phyloP scores from a whole-genome alignment of 1,284 basidiomycete species.

The Cystobasidium slooffiae region DNA sequence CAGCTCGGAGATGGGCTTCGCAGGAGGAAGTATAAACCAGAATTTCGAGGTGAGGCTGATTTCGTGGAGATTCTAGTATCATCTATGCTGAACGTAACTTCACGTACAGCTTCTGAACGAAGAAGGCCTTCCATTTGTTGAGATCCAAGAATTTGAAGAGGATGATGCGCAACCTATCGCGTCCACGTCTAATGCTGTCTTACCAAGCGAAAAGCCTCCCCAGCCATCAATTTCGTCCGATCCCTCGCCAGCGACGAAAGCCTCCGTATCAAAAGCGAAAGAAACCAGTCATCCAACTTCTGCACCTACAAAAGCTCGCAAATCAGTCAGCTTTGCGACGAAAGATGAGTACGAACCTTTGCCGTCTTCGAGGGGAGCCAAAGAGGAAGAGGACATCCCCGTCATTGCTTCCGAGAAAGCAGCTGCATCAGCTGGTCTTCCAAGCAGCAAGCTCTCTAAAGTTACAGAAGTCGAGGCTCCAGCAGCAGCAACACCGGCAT shows the following conservation, averaged over 20 bases:
- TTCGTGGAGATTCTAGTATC: not conserved
- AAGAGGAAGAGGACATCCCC: constrained; percentile 10
- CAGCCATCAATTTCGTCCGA: not conserved
- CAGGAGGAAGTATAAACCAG: constrained; percentile 31
- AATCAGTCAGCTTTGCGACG: constrained; percentile 3
- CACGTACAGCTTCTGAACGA: constrained; percentile 30
- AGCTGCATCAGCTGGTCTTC: constrained; percentile 5
- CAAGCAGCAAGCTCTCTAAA: not conserved
- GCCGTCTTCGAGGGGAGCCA: not conserved
- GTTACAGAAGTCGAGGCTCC: not conserved
- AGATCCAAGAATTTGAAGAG: constrained; percentile 42
- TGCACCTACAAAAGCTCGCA: not conserved
- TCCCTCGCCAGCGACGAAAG: not conserved
- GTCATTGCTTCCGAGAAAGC: constrained; percentile 24
- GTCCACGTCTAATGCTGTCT: not conserved
- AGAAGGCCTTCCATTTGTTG: constrained; percentile 41
- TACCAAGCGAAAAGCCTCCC: not conserved
- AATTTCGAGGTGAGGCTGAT: constrained; percentile 22
- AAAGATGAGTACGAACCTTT: not conserved
- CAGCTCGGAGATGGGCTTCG: constrained; percentile 38
- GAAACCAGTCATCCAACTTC: not conserved
- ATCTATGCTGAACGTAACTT: not conserved
- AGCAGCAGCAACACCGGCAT: not conserved
- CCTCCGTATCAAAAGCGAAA: too few relatives aligned
- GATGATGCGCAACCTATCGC: constrained; percentile 4